A percentile compares a stretch with the other conserved stretches of the same genome.
Conservation (phyloP, 768 basidiomycete genomes). For the Hemileccinum rubropunctum region DNA sequence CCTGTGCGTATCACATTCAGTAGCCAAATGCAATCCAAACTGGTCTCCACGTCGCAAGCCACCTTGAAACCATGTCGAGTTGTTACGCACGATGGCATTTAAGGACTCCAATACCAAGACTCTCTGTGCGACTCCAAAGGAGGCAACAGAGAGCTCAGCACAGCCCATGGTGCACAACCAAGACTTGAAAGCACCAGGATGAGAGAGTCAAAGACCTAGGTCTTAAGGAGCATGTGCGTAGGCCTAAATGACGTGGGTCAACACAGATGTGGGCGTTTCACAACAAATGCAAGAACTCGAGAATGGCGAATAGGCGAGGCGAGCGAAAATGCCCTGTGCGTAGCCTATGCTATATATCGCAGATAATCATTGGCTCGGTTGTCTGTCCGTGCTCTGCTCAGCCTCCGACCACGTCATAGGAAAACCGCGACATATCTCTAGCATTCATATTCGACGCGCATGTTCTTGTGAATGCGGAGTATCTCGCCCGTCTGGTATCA, state of each 20-base stretch:
- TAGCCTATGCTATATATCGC: constrained; percentile 24
- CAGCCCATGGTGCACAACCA: constrained; percentile 54
- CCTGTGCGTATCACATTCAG: constrained; percentile 36
- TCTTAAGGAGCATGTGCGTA: constrained; percentile 40
- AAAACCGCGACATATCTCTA: constrained; percentile 54
- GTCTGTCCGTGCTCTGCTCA: constrained; percentile 44
- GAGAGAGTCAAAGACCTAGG: constrained; percentile 45
- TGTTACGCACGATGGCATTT: constrained; percentile 53
- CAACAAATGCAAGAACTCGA: constrained; percentile 7
- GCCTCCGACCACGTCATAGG: constrained; percentile 21
- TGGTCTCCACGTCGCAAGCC: constrained; percentile 25
- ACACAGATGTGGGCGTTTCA: constrained; percentile 12
- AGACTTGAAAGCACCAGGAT: constrained; percentile 53
- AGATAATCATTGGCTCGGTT: constrained; percentile 3
- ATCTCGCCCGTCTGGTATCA: constrained; percentile 48
- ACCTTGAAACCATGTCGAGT: constrained; percentile 52
- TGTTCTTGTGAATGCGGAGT: constrained; percentile 19
- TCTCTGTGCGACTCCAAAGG: constrained; percentile 12
- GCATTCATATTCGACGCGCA: constrained; percentile 16
- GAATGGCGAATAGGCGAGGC: constrained; percentile 31
- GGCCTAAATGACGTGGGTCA: constrained; percentile 30
- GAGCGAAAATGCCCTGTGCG: constrained; percentile 34
- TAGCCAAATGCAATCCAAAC: constrained; percentile 18
- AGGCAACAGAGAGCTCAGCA: constrained; percentile 24
- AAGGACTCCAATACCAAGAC: constrained; percentile 37